Conservation (phyloP, 1,139 yeast genomes). For the Blastobotrys illinoisensis region DNA sequence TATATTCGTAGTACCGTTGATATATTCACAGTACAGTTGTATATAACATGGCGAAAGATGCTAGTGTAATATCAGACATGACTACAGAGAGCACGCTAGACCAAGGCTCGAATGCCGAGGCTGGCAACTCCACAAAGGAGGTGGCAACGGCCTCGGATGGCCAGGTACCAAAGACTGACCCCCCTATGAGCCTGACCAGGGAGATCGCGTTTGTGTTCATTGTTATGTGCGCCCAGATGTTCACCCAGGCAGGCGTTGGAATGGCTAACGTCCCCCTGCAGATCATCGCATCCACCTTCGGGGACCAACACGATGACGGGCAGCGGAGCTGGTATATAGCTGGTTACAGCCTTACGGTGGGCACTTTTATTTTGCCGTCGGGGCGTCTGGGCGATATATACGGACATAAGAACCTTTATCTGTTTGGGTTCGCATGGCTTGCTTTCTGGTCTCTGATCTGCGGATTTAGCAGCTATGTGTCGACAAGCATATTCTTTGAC, state of each 20-base stretch:
- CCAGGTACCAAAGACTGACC: background rate
- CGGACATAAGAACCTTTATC: conserved; percentile 49
- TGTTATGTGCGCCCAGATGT: conserved; percentile 41
- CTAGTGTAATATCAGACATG: background rate
- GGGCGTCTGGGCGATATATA: conserved; percentile 62
- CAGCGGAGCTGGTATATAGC: conserved; percentile 57
- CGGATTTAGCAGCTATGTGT: conserved; percentile 46
- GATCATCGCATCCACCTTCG: conserved; percentile 38
- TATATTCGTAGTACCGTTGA: no score
- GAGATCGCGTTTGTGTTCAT: conserved; percentile 30
- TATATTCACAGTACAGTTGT: no score
- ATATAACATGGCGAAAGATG: background rate
- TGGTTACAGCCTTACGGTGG: conserved; percentile 54
- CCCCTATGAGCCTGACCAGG: background rate
- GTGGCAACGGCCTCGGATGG: background rate
- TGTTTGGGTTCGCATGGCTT: conserved; percentile 46
- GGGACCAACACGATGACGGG: conserved; percentile 34
- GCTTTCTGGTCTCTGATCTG: conserved; percentile 46
- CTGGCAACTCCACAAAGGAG: background rate
- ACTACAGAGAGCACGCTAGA: background rate
- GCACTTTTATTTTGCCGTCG: conserved; percentile 54
- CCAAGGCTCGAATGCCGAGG: background rate
- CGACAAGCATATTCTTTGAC: conserved; percentile 42
- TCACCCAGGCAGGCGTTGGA: conserved; percentile 48
- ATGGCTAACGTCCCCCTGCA: conserved; percentile 41